phyloP scores from a whole-genome alignment of 768 basidiomycete species.

The Trichaptum fuscoviolaceum region DNA sequence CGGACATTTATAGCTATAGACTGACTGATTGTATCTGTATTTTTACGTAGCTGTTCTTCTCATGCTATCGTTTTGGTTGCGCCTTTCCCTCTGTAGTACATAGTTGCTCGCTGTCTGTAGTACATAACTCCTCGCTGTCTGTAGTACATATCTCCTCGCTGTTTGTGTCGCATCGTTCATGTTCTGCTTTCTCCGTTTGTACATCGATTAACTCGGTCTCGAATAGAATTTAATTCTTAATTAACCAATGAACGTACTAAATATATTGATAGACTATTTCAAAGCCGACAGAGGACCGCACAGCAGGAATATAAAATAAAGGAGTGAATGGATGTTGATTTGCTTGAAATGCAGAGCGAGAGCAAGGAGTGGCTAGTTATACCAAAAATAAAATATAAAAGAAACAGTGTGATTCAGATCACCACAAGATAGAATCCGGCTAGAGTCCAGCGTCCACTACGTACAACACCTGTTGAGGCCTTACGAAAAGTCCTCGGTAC shows the following conservation, averaged over 20 bases:
- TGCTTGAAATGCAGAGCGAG: neutral
- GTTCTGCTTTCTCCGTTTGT: neutral
- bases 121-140: neutral
- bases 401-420: neutral
- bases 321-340: neutral
- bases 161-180: neutral
- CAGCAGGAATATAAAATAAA: neutral
- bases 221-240: neutral
- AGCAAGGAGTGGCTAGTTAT: neutral
- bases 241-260: constrained; percentile 1
- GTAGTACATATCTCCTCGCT: neutral
- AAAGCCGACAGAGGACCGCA: neutral
- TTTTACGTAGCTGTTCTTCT: neutral
- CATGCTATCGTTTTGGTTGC: neutral
- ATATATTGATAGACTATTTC: neutral
- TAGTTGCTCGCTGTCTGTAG: neutral
- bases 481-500: constrained; percentile 71
- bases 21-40: neutral
- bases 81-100: neutral
- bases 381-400: neutral
- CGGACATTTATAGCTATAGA: neutral
- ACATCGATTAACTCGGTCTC: neutral
- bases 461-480: constrained; percentile 83
- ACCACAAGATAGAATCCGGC: too few species aligned
- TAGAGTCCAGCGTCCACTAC: constrained; percentile 64